A percentile compares a stretch with the other conserved stretches of the same genome.
These are phyloP conservation scores for Lachancea nothofagi DNA, from an alignment of 805 yeast species.

Conservation along the genomic window DNA sequence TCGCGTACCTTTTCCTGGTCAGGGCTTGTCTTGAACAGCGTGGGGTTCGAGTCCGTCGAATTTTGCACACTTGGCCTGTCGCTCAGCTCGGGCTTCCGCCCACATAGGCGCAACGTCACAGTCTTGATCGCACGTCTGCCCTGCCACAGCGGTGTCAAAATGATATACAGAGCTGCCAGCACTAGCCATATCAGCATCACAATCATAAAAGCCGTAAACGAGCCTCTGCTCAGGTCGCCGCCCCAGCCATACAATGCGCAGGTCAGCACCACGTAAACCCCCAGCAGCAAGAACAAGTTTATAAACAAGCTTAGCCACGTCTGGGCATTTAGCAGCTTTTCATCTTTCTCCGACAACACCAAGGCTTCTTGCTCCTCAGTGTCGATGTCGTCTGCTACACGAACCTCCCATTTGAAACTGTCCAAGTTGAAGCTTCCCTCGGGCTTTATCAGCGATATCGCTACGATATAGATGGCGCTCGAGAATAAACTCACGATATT, in stretches of 20 bases:
- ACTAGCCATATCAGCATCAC: slow-evolving; percentile 38
- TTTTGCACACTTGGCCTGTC: no score
- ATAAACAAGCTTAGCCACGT: slow-evolving; percentile 37
- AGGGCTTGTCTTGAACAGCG: not conserved
- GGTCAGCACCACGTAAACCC: slow-evolving; percentile 33
- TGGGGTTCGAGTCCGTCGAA: not conserved
- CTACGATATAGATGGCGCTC: slow-evolving; percentile 27
- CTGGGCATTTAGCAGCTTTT: slow-evolving; percentile 32
- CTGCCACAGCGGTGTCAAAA: slow-evolving; percentile 36
- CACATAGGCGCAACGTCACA: slow-evolving; percentile 4
- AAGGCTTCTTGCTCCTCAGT: slow-evolving; percentile 30
- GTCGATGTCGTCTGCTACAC: slow-evolving; percentile 36
- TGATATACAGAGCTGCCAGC: slow-evolving; percentile 34
- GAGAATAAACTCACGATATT: slow-evolving; percentile 37
- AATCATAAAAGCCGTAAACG: slow-evolving; percentile 35
- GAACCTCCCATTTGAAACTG: slow-evolving; percentile 18
- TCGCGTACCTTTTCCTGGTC: not conserved
- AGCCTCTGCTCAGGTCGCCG: slow-evolving; percentile 33
- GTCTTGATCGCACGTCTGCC: slow-evolving; percentile 23
- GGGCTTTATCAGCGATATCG: slow-evolving; percentile 30
- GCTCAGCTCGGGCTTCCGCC: not conserved
- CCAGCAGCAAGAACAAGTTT: slow-evolving; percentile 32
- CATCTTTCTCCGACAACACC: slow-evolving; percentile 19
- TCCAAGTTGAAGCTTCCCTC: slow-evolving; percentile 31
- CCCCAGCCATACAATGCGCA: slow-evolving; percentile 33